Conservation (phyloP, 106 monocot genomes). For the Dendrobium catenatum region DNA sequence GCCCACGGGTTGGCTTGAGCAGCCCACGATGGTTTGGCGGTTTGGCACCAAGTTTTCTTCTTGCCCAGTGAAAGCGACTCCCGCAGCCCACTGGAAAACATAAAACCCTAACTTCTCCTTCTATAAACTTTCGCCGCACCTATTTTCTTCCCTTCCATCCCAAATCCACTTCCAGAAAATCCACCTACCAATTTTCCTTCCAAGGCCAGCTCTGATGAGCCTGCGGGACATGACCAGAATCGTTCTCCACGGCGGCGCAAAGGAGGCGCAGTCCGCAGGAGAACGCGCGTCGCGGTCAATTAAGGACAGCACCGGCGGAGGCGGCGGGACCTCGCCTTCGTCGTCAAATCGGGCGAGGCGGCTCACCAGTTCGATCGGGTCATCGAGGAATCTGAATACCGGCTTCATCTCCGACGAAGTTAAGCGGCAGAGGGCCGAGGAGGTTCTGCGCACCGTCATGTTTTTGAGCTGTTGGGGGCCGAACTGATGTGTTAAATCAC, state of each 20-base stretch:
- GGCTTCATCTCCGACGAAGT: constrained; percentile 16
- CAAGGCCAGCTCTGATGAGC: constrained; percentile 13
- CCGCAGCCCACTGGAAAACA: background rate
- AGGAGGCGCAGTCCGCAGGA: constrained; percentile 17
- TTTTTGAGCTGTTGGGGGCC: constrained; percentile 46
- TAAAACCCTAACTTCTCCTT: background rate
- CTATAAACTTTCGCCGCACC: background rate
- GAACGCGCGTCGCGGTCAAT: constrained; percentile 17
- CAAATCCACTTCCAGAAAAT: background rate
- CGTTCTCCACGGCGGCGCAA: constrained; percentile 14
- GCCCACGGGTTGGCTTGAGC: too few species aligned
- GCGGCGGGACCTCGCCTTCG: background rate
- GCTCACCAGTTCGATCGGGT: background rate
- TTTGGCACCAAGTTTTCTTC: too few species aligned
- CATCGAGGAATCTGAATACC: constrained; percentile 6
- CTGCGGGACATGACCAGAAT: constrained; percentile 24
- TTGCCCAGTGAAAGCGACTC: too few species aligned
- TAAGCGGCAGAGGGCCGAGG: constrained; percentile 29
- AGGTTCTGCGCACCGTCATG: constrained; percentile 36
- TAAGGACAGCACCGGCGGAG: constrained; percentile 23
- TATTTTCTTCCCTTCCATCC: background rate
- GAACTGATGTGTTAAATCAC: constrained; percentile 8
- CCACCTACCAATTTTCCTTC: too few species aligned
- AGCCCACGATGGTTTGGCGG: too few species aligned
- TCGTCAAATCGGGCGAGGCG: constrained; percentile 7